Conservation (phyloP, 805 yeast genomes). For the Isabelozyma pseudorhagii region DNA sequence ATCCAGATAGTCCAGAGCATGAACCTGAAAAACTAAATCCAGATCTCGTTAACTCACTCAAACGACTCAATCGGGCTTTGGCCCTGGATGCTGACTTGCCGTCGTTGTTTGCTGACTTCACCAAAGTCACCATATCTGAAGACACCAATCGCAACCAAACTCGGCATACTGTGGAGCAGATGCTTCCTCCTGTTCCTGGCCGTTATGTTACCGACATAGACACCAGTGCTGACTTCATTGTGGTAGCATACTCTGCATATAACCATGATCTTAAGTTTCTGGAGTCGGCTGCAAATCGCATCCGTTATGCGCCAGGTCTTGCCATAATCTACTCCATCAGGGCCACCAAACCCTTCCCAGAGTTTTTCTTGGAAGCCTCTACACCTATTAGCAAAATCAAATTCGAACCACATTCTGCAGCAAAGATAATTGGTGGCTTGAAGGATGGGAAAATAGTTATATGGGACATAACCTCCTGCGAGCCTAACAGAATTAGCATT, state of each 20-base stretch:
- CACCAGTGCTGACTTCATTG: slow-evolving; percentile 30
- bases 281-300: neutral
- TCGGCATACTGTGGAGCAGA: neutral
- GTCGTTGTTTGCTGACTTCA: neutral
- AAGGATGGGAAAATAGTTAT: slow-evolving; percentile 48
- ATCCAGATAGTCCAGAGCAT: neutral
- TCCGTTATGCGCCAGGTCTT: slow-evolving; percentile 16
- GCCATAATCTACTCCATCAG: slow-evolving; percentile 33
- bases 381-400: slow-evolving; percentile 36
- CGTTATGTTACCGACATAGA: slow-evolving; percentile 21
- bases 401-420: slow-evolving; percentile 37
- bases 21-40: neutral
- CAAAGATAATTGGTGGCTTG: slow-evolving; percentile 47
- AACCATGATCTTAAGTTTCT: neutral
- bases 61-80: slow-evolving; percentile 17
- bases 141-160: neutral
- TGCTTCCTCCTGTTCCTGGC: slow-evolving; percentile 1
- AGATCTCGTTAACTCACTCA: slow-evolving; percentile 4
- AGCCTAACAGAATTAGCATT: slow-evolving; percentile 8
- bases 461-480: slow-evolving; percentile 40
- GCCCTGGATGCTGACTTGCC: slow-evolving; percentile 5
- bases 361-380: slow-evolving; percentile 37
- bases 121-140: neutral
- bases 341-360: slow-evolving; percentile 21
- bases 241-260: slow-evolving; percentile 10